Evolutionary conservation across 75 land plant genomes (phyloP), one percentile per base, ranked within the genome.

Genomic region (Picea sitchensis): DNA sequence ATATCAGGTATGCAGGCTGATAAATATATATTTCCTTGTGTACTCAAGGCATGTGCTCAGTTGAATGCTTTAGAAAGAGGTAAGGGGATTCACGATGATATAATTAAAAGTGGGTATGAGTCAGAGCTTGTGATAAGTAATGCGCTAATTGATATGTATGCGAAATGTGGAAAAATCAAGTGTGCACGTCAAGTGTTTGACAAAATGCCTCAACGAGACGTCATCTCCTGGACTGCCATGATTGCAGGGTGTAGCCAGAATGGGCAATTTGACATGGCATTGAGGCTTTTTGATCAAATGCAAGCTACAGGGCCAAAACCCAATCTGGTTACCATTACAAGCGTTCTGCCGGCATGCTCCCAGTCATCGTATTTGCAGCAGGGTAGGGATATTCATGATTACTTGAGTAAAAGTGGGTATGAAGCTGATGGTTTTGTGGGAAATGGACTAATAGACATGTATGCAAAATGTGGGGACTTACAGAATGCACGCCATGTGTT

Each of bases 201-300:
- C 15, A 32, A 30, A 12, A 83, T 87, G 90, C 82, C 80, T 9
- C 60, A 57, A 21, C 74, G 78, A 60, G 87, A 91, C 79, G 91
- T 90, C 17, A 84, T 87, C n/a, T 76, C 91, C 4, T 91, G 93
- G 91, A 80, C 85, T 0, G 83, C 80, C 0, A 87, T 91, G 86
- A 87, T 91, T 58, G 79, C 82, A 67, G 91, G 77, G 61, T 87
- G 44, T 58, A 86, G 76, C 54, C 80, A 78, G 59, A 76, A 68
- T 41, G 84, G 85, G 3, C 47, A 44, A 12, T 67, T 77, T 4
- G 65, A 73, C 14, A 81, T 82, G 64, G 87, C 90, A 9, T 82
- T 82, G 73, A 79, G 81, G 73, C 56, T 82, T 4, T 81, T 80
- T 71, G 44, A 59, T 36, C 36, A 17, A 60, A 80, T 82, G 84